Evolutionary conservation across 352 stramenopile genomes (phyloP).

Genomic region (Globisporangium megalacanthum): DNA sequence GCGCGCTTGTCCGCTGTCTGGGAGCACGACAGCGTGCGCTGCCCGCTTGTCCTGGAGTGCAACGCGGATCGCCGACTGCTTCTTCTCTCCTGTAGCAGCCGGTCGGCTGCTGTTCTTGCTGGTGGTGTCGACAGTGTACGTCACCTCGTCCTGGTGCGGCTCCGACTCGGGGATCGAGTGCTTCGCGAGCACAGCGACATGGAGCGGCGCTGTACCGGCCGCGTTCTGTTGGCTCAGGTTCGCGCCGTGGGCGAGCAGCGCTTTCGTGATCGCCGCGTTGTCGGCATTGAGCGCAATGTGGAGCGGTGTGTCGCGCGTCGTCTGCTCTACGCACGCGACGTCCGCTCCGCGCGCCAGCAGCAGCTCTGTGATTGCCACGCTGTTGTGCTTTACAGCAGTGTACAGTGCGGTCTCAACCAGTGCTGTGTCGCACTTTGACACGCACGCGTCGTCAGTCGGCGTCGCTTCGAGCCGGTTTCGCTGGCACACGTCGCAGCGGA

Average conservation of each 20-base stretch:
- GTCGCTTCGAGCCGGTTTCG: constrained; percentile 3
- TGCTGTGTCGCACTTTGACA: constrained; percentile 26
- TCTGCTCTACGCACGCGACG: constrained; percentile 34
- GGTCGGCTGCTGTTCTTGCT: no score
- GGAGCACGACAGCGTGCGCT: constrained; percentile 34
- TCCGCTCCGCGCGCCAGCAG: constrained; percentile 40
- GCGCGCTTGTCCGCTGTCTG: constrained; percentile 29
- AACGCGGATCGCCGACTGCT: constrained; percentile 41
- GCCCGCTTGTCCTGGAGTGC: constrained; percentile 41
- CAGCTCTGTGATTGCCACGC: constrained; percentile 24
- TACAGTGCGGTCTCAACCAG: constrained; percentile 42
- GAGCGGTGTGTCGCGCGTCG: constrained; percentile 34
- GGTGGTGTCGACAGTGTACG: constrained; percentile 25
- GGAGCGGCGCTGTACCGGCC: constrained; percentile 31
- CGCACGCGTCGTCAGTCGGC: constrained; percentile 18
- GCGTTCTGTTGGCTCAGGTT: constrained; percentile 38
- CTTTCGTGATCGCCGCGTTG: constrained; percentile 28
- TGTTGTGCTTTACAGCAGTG: constrained; percentile 29
- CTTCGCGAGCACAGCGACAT: constrained; percentile 36
- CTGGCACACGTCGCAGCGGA: constrained; percentile 35
- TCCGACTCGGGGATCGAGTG: constrained; percentile 45
- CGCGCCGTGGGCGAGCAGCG: constrained; percentile 39
- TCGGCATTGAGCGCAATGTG: constrained; percentile 43
- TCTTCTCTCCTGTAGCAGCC: not conserved
- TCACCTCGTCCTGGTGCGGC: constrained; percentile 47